Evolutionary conservation across 345 rosid genomes (phyloP).

Genomic region (Luvunga scandens): DNA sequence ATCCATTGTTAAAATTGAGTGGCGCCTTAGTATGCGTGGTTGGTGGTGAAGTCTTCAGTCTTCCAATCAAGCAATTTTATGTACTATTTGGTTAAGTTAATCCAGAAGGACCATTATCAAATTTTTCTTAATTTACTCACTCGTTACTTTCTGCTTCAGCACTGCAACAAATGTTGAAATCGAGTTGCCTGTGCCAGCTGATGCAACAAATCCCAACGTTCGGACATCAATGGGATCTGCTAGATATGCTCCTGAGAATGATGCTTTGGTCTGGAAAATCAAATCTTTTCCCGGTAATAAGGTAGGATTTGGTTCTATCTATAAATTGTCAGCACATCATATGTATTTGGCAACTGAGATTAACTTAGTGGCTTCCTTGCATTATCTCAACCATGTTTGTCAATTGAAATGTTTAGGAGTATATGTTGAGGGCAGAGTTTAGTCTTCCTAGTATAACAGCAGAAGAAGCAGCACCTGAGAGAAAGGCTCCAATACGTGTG

Average conservation of each 20-base stretch:
- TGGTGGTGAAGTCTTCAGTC: neutral
- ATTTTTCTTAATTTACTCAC: neutral
- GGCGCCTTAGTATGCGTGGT: neutral
- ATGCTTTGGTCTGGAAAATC: slow-evolving; percentile 76
- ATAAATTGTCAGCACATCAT: neutral
- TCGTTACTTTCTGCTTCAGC: slow-evolving; percentile 32
- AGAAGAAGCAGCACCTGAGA: slow-evolving; percentile 71
- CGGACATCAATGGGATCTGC: slow-evolving; percentile 82
- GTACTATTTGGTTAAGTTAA: neutral
- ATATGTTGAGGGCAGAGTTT: slow-evolving; percentile 77
- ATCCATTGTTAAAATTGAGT: neutral
- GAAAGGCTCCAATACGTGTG: slow-evolving; percentile 76
- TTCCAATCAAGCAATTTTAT: neutral
- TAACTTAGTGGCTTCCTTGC: neutral
- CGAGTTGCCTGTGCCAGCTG: slow-evolving; percentile 70
- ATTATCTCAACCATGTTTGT: slow-evolving; percentile 6
- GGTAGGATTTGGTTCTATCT: slow-evolving; percentile 28
- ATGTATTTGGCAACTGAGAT: neutral
- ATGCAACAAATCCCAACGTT: slow-evolving; percentile 65
- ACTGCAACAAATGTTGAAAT: slow-evolving; percentile 77
- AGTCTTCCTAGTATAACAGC: slow-evolving; percentile 72
- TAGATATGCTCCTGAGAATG: slow-evolving; percentile 73
- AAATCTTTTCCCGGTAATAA: slow-evolving; percentile 71
- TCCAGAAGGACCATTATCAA: neutral
- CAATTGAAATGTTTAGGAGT: slow-evolving; percentile 43